Evolutionary conservation across 2,329 filamentous ascomycete genomes (phyloP).

Genomic region (Epicoccum nigrum): DNA sequence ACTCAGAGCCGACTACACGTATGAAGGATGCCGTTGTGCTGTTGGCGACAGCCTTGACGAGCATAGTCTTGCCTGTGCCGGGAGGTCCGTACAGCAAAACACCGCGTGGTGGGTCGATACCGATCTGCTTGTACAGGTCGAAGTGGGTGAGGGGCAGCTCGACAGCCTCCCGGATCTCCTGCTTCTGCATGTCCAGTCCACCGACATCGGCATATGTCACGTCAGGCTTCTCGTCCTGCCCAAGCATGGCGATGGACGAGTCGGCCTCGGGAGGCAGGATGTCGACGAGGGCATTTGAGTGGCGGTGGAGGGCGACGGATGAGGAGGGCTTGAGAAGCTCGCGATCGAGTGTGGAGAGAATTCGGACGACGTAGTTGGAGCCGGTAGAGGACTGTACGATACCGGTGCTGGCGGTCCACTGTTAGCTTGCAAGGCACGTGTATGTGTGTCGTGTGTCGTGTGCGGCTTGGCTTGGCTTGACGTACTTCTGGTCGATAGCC

Average conservation of each 20-base stretch:
- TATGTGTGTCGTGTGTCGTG: no score
- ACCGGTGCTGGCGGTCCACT: slow-evolving; percentile 77
- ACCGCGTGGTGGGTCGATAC: slow-evolving; percentile 96
- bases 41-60: slow-evolving; percentile 98
- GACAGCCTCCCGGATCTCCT: slow-evolving; percentile 97
- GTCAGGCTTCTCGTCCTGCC: slow-evolving; percentile 95
- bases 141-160: slow-evolving; percentile 97
- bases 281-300: slow-evolving; percentile 97
- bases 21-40: slow-evolving; percentile 98
- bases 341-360: slow-evolving; percentile 96
- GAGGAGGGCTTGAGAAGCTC: slow-evolving; percentile 98
- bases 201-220: slow-evolving; percentile 98
- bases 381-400: slow-evolving; percentile 98
- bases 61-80: slow-evolving; percentile 95
- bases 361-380: slow-evolving; percentile 98
- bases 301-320: slow-evolving; percentile 94
- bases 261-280: slow-evolving; percentile 99
- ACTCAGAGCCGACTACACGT: slow-evolving; percentile 95
- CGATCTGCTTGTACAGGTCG: slow-evolving; percentile 98
- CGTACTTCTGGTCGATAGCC: slow-evolving; percentile 97
- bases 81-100: slow-evolving; percentile 95
- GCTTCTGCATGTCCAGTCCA: slow-evolving; percentile 99
- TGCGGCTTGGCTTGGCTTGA: no score
- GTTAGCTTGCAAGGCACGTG: slow-evolving; percentile 20
- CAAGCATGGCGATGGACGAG: slow-evolving; percentile 98